Conservation (phyloP, 306 rosid genomes). For the Casuarina equisetifolia region DNA sequence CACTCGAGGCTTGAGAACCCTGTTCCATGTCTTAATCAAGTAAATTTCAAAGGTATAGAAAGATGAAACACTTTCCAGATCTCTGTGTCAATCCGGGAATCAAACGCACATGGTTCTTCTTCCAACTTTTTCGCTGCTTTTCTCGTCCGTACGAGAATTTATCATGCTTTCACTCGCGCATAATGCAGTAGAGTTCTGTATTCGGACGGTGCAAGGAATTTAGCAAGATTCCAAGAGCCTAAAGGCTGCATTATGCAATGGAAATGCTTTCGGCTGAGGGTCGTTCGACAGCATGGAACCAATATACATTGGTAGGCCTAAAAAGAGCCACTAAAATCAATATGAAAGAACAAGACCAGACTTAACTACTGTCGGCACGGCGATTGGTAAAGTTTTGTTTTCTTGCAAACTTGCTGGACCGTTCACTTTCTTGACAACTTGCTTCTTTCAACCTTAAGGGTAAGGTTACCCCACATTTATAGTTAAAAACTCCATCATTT, state of each 20-base stretch:
- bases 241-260: too few relatives aligned
- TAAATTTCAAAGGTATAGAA: constrained; percentile 3
- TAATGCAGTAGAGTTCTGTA: too few relatives aligned
- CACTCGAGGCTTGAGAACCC: constrained; percentile 31
- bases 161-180: not conserved
- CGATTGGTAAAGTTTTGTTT: not conserved
- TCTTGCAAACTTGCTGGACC: not conserved
- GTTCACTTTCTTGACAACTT: not conserved
- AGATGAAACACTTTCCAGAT: constrained; percentile 11
- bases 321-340: not conserved
- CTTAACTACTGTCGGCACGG: not conserved
- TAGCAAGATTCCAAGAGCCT: too few relatives aligned
- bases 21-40: constrained; percentile 34
- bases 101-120: constrained; percentile 6
- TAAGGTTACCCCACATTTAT: not conserved
- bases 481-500: not conserved
- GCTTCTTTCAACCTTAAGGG: not conserved
- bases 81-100: not conserved
- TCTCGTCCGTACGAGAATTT: not conserved
- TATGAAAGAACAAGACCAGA: not conserved
- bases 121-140: not conserved
- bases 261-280: too few relatives aligned
- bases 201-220: too few relatives aligned
- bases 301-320: not conserved
- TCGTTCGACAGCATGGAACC: too few relatives aligned